phyloP scores from a whole-genome alignment of 768 basidiomycete genomes.

The Lactarius akahatsu region DNA sequence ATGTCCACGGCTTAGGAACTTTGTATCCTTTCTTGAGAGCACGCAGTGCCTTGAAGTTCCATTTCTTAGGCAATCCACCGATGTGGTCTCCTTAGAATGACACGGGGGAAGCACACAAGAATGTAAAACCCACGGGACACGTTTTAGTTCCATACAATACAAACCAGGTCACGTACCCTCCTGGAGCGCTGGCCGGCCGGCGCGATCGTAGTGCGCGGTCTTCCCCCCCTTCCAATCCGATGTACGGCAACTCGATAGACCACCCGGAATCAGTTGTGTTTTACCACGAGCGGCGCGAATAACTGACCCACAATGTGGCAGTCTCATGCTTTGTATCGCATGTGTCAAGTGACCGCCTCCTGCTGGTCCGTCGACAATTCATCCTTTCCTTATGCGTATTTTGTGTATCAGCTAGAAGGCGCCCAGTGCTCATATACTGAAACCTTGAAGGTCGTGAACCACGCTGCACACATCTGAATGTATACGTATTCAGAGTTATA shows the following conservation, averaged over 20 bases:
- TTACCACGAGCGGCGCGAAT: neutral
- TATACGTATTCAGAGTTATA: neutral
- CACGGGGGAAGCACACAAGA: constrained; percentile 16
- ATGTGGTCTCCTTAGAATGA: constrained; percentile 7
- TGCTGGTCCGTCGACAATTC: constrained; percentile 15
- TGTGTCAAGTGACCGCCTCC: constrained; percentile 16
- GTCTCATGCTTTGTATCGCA: constrained; percentile 19
- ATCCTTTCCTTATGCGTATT: constrained; percentile 7
- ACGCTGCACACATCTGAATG: constrained; percentile 17
- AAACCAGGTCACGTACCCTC: neutral
- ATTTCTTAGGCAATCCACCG: constrained; percentile 15
- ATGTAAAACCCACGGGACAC: constrained; percentile 22
- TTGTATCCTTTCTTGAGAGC: neutral
- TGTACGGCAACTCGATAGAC: constrained; percentile 11
- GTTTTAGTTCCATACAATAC: neutral
- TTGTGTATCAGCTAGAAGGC: constrained; percentile 10
- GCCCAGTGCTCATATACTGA: constrained; percentile 9
- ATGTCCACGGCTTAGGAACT: constrained; percentile 11
- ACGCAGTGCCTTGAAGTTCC: constrained; percentile 8
- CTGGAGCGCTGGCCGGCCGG: constrained; percentile 13
- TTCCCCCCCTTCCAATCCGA: constrained; percentile 1
- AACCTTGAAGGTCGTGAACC: constrained; percentile 7
- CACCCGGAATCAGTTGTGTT: neutral
- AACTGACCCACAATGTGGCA: neutral
- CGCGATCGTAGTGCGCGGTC: constrained; percentile 12